Evolutionary conservation across 169 alveolate species (phyloP).

Genomic region (Plasmodium blacklocki): DNA sequence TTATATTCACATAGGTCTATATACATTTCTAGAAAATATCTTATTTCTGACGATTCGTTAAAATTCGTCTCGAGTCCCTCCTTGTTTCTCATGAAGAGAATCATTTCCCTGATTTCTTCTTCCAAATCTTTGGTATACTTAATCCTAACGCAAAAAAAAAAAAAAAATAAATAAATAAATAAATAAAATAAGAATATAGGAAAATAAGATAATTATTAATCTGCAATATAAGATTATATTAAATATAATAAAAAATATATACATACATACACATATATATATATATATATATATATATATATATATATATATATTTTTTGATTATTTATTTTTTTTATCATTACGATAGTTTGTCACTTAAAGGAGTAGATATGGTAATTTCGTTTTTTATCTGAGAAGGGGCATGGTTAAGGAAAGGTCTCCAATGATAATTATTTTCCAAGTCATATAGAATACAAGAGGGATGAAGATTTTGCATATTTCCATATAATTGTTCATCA

Average conservation of each 20-base stretch:
- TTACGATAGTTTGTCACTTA: constrained; percentile 67
- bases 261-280: not conserved
- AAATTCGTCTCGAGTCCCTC: constrained; percentile 72
- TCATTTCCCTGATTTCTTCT: constrained; percentile 72
- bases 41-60: constrained; percentile 58
- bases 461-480: constrained; percentile 90
- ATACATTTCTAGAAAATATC: constrained; percentile 72
- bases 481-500: constrained; percentile 90
- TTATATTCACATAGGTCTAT: constrained; percentile 73
- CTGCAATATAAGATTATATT: no score
- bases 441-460: constrained; percentile 89
- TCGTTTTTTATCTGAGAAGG: constrained; percentile 62
- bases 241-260: no score
- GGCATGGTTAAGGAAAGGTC: constrained; percentile 84
- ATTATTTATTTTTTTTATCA: not conserved
- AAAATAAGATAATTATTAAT: no score
- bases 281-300: not conserved
- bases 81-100: constrained; percentile 52
- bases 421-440: constrained; percentile 85
- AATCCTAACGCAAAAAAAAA: constrained; percentile 1
- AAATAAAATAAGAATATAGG: not conserved
- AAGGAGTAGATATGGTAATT: constrained; percentile 72
- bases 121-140: constrained; percentile 67
- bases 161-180: not conserved
- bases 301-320: not conserved